Evolutionary conservation across 805 yeast species (phyloP).

Genomic region (Spathaspora boniae): DNA sequence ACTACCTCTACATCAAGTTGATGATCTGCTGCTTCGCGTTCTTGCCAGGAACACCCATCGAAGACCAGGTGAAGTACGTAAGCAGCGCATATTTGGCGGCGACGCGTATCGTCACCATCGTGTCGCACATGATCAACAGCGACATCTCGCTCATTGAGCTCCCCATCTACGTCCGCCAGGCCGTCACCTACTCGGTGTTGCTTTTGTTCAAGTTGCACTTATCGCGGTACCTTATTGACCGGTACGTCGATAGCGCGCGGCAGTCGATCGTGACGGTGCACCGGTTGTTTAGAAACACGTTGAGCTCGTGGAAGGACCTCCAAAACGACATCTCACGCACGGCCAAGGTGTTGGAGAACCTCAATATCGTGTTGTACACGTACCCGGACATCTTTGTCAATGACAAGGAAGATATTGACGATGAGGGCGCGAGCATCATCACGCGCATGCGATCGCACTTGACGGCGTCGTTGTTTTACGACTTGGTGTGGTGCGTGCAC

Average conservation of each 20-base stretch:
- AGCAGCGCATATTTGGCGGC: slow-evolving; percentile 77
- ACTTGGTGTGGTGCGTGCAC: slow-evolving; percentile 90
- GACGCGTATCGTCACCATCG: slow-evolving; percentile 75
- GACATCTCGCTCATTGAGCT: slow-evolving; percentile 70
- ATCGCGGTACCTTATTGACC: slow-evolving; percentile 68
- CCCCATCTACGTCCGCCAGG: slow-evolving; percentile 83
- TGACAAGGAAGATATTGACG: slow-evolving; percentile 57
- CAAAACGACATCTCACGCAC: slow-evolving; percentile 89
- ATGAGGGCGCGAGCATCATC: slow-evolving; percentile 57
- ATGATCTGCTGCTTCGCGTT: slow-evolving; percentile 88
- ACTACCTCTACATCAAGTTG: slow-evolving; percentile 71
- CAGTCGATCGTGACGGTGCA: slow-evolving; percentile 94
- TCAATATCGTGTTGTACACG: slow-evolving; percentile 81
- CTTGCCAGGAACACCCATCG: slow-evolving; percentile 83
- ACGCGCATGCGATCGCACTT: slow-evolving; percentile 88
- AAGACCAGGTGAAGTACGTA: slow-evolving; percentile 81
- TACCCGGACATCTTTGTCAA: slow-evolving; percentile 80
- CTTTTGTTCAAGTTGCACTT: slow-evolving; percentile 77
- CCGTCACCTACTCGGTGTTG: slow-evolving; percentile 78
- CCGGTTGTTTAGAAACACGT: slow-evolving; percentile 78
- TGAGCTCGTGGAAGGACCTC: slow-evolving; percentile 87
- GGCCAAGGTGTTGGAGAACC: slow-evolving; percentile 84
- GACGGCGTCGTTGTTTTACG: slow-evolving; percentile 87
- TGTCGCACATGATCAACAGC: slow-evolving; percentile 63
- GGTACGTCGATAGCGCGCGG: slow-evolving; percentile 81